Evolutionary conservation across 2,329 filamentous ascomycete species (phyloP).

Genomic region (Stachybotrys chlorohalonatus): DNA sequence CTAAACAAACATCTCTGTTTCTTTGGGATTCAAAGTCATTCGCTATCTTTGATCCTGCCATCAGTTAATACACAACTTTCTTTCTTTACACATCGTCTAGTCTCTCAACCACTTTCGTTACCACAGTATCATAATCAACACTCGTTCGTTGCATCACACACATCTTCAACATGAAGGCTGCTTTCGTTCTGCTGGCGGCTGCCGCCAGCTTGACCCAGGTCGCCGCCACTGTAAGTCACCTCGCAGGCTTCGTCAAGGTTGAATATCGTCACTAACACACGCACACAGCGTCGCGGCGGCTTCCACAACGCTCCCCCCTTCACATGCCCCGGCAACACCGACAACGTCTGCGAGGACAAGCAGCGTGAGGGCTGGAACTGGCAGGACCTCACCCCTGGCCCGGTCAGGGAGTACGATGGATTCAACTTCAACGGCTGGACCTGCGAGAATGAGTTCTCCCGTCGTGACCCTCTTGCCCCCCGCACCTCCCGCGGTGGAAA

Average conservation of each 20-base stretch:
- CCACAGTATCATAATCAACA: conserved; percentile 3
- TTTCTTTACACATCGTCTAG: conserved; percentile 10
- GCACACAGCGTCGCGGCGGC: conserved; percentile 10
- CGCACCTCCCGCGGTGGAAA: conserved; percentile 39
- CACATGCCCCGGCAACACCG: conserved; percentile 59
- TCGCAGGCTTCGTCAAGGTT: neutral
- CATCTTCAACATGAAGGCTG: conserved; percentile 39
- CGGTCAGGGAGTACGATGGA: conserved; percentile 58
- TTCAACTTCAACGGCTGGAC: conserved; percentile 67
- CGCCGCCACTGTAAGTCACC: conserved; percentile 32
- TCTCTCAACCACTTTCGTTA: conserved; percentile 5
- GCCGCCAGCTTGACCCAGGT: conserved; percentile 42
- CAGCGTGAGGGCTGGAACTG: conserved; percentile 68
- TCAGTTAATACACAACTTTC: conserved; percentile 17
- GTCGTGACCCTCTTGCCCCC: conserved; percentile 47
- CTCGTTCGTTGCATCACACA: conserved; percentile 7
- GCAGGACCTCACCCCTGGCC: conserved; percentile 49
- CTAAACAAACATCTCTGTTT: conserved; percentile 13
- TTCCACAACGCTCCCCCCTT: conserved; percentile 36
- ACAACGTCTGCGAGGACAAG: conserved; percentile 67
- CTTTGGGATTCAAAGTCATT: conserved; percentile 41
- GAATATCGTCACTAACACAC: conserved; percentile 3
- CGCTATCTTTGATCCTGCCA: conserved; percentile 39
- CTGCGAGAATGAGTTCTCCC: conserved; percentile 50
- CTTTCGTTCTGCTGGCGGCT: conserved; percentile 37